Evolutionary conservation across 306 rosid species (phyloP).

Genomic region (Styphnolobium japonicum): DNA sequence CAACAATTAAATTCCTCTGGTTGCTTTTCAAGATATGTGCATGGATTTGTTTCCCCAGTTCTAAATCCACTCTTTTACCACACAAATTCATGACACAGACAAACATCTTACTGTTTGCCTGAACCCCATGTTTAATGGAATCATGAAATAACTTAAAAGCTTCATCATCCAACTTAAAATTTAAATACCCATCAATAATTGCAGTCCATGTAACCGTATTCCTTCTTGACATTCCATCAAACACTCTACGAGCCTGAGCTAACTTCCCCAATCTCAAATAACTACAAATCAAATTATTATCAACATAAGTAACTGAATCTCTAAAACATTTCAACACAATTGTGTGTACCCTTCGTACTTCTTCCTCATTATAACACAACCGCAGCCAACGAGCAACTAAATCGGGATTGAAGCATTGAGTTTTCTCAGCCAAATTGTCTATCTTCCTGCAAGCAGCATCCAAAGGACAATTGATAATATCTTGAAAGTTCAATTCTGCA

Average conservation of each 20-base stretch:
- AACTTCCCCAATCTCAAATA: conserved; percentile 58
- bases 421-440: conserved; percentile 56
- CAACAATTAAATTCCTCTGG: conserved; percentile 67
- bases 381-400: conserved; percentile 68
- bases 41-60: conserved; percentile 77
- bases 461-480: conserved; percentile 46
- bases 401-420: conserved; percentile 43
- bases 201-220: conserved; percentile 91
- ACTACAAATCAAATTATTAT: conserved; percentile 71
- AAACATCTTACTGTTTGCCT: conserved; percentile 63
- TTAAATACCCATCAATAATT: conserved; percentile 69
- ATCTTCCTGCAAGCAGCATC: conserved; percentile 66
- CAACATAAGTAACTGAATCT: conserved; percentile 47
- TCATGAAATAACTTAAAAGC: conserved; percentile 59
- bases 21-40: conserved; percentile 62
- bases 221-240: conserved; percentile 60
- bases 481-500: conserved; percentile 64
- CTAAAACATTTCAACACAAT: conserved; percentile 42
- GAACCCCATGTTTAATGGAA: conserved; percentile 47
- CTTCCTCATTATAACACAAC: conserved; percentile 46
- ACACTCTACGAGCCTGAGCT: conserved; percentile 59
- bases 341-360: conserved; percentile 61
- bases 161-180: conserved; percentile 55
- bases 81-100: conserved; percentile 80
- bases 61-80: conserved; percentile 52